Percentiles rank a stretch among this genome's conserved stretches.
Evolutionary conservation across 2,329 filamentous ascomycete species (phyloP).

Genomic region (Cladosporium sp.): DNA sequence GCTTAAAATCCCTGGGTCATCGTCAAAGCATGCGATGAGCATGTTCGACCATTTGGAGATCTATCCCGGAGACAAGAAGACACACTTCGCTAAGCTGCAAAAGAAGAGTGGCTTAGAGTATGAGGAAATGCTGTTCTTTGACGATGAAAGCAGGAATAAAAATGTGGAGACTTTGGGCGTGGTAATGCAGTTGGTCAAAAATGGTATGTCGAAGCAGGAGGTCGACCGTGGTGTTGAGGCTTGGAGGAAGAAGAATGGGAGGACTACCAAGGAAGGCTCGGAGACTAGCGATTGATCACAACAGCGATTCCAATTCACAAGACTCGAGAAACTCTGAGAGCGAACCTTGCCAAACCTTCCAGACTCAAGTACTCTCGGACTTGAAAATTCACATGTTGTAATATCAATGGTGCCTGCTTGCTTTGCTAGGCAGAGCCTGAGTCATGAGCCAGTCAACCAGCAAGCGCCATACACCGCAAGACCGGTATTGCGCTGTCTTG

Average conservation of each 20-base stretch:
- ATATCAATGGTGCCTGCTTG: neutral
- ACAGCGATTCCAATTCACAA: neutral
- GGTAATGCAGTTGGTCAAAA: conserved; percentile 77
- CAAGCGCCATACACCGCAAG: neutral
- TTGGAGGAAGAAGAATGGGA: conserved; percentile 74
- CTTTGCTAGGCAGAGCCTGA: neutral
- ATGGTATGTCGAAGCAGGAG: conserved; percentile 75
- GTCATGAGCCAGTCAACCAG: neutral
- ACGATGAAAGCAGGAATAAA: conserved; percentile 85
- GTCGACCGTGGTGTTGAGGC: conserved; percentile 75
- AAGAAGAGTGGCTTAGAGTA: conserved; percentile 69
- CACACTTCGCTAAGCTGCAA: conserved; percentile 75
- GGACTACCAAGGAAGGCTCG: conserved; percentile 28
- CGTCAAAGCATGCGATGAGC: conserved; percentile 42
- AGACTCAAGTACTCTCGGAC: neutral
- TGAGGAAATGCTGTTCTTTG: conserved; percentile 92
- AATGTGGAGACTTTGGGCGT: conserved; percentile 81
- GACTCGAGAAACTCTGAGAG: neutral
- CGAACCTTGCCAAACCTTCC: neutral
- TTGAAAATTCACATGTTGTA: neutral
- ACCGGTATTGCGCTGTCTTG: neutral
- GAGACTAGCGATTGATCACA: neutral
- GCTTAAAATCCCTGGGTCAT: conserved; percentile 64
- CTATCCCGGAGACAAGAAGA: conserved; percentile 76
- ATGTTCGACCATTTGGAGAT: conserved; percentile 62